phyloP scores from a whole-genome alignment of 1,284 basidiomycete species.

The Hortiboletus rubellus region DNA sequence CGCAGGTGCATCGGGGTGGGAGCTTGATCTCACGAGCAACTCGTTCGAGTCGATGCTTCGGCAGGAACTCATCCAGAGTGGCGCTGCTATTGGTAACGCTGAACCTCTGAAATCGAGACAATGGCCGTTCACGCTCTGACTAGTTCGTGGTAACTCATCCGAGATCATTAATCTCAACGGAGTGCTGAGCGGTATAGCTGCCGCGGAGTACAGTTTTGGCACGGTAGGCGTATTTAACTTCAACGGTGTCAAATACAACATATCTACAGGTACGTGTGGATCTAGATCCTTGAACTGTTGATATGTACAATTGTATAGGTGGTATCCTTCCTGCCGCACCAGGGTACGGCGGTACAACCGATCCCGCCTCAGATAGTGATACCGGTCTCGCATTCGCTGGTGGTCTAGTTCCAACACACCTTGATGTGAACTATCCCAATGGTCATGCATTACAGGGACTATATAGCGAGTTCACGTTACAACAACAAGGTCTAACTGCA shows the following conservation, averaged over 20 bases:
- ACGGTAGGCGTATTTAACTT: conserved; percentile 15
- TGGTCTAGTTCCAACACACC: no score
- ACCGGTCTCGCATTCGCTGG: no score
- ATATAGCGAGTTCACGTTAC: no score
- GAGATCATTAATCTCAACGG: conserved; percentile 10
- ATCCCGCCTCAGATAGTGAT: no score
- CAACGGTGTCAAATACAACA: conserved; percentile 19
- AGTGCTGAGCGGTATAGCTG: conserved; percentile 17
- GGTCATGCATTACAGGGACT: no score
- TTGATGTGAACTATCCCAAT: no score
- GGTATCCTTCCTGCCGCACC: no score
- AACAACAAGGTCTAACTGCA: no score
- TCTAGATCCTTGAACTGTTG: background rate
- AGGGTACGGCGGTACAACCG: no score
- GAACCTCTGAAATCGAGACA: background rate
- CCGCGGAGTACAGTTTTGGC: conserved; percentile 12
- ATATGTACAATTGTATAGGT: no score
- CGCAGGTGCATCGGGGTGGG: background rate
- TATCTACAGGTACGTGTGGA: conserved; percentile 15
- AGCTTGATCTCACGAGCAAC: conserved; percentile 14
- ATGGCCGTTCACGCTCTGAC: background rate
- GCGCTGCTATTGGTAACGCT: background rate
- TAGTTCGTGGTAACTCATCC: conserved; percentile 17
- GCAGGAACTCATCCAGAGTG: conserved; percentile 6
- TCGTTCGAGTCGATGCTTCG: conserved; percentile 7